Conservation (phyloP, 805 yeast species). For the Yamadazyma laniorum region DNA sequence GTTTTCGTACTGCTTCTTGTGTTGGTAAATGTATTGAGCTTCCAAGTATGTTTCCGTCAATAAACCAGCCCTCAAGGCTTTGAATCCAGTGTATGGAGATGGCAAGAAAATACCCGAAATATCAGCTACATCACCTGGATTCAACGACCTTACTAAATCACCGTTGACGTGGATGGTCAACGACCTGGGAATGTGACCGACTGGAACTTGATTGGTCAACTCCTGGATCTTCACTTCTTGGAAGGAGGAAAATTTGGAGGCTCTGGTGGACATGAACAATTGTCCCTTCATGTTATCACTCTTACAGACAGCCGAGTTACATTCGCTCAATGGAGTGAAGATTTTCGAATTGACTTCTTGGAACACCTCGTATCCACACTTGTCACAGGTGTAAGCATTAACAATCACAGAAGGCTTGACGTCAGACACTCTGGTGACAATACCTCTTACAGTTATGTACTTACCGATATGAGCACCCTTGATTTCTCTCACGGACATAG, state of each 20-base stretch:
- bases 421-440: slow-evolving; percentile 92
- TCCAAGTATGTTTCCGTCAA: slow-evolving; percentile 91
- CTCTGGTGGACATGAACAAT: slow-evolving; percentile 88
- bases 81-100: slow-evolving; percentile 91
- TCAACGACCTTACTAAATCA: slow-evolving; percentile 76
- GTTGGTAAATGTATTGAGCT: slow-evolving; percentile 82
- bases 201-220: slow-evolving; percentile 93
- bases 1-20: slow-evolving; percentile 80
- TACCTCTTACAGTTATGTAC: slow-evolving; percentile 87
- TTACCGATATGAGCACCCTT: slow-evolving; percentile 82
- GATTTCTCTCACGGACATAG: slow-evolving; percentile 86
- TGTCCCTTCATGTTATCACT: slow-evolving; percentile 84
- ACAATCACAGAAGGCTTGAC: slow-evolving; percentile 91
- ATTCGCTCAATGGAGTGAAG: slow-evolving; percentile 84
- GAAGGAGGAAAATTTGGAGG: slow-evolving; percentile 91
- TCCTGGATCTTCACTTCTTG: slow-evolving; percentile 96
- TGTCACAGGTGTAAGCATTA: slow-evolving; percentile 95
- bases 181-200: slow-evolving; percentile 94
- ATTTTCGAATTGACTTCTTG: slow-evolving; percentile 87
- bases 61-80: slow-evolving; percentile 88
- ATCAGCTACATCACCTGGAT: slow-evolving; percentile 95
- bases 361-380: slow-evolving; percentile 94
- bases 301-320: slow-evolving; percentile 77
- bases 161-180: slow-evolving; percentile 89
- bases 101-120: slow-evolving; percentile 92